phyloP scores from a whole-genome alignment of 352 stramenopile species.

The Chrysophaeum taylorii region DNA sequence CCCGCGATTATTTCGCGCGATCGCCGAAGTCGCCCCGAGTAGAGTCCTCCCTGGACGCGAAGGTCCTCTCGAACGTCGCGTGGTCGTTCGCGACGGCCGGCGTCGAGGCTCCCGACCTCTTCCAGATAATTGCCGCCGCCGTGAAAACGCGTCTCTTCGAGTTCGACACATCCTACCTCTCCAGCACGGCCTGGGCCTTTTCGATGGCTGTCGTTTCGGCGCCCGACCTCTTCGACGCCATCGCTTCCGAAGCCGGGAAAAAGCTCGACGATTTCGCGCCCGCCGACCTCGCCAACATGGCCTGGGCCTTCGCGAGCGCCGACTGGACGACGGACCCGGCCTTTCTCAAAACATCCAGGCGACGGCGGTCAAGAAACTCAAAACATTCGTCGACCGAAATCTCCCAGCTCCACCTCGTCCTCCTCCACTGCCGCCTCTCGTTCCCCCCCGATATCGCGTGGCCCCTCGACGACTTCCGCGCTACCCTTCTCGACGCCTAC shows the following conservation, averaged over 20 bases:
- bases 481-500: neutral
- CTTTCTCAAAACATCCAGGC: too few species aligned
- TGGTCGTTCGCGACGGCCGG: neutral
- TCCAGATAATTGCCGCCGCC: neutral
- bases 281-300: neutral
- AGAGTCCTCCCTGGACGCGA: neutral
- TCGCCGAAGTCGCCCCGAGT: neutral
- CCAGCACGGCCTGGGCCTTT: neutral
- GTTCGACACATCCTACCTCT: neutral
- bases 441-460: too few species aligned
- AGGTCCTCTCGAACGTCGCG: neutral
- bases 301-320: neutral
- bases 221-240: constrained; percentile 2
- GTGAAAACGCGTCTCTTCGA: neutral
- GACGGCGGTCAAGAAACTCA: too few species aligned
- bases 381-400: too few species aligned
- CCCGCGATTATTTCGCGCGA: neutral
- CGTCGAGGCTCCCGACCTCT: neutral
- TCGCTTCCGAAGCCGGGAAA: neutral
- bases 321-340: too few species aligned
- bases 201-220: too few species aligned
- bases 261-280: too few species aligned
- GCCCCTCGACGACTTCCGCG: neutral
- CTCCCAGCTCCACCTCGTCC: too few species aligned
- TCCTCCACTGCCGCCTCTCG: too few species aligned